These are phyloP conservation scores for Lolium rigidum DNA, from an alignment of 176 grass and related monocot genomes.

Conservation along the genomic window DNA sequence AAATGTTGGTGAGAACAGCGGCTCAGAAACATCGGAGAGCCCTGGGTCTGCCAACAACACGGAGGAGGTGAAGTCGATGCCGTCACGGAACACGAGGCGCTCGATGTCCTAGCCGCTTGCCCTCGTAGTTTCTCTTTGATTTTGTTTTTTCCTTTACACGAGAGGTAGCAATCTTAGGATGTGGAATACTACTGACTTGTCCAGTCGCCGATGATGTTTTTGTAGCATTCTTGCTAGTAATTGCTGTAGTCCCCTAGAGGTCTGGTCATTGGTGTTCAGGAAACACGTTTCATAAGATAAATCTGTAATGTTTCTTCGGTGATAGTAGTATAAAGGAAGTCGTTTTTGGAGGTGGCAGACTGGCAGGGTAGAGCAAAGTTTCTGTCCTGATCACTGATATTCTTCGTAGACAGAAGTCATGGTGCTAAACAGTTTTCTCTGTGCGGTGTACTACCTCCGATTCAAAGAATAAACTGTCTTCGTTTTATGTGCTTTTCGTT, in stretches of 20 bases:
- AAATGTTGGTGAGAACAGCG: slow-evolving; percentile 67
- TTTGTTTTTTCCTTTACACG: slow-evolving; percentile 12
- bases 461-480: no score
- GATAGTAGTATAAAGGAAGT: slow-evolving; percentile 26
- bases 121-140: slow-evolving; percentile 46
- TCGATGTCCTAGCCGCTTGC: slow-evolving; percentile 51
- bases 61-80: slow-evolving; percentile 72
- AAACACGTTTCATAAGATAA: slow-evolving; percentile 35
- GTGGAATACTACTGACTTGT: slow-evolving; percentile 29
- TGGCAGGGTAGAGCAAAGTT: slow-evolving; percentile 23
- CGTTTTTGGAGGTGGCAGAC: not conserved
- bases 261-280: slow-evolving; percentile 38
- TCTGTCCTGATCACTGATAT: not conserved
- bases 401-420: not conserved
- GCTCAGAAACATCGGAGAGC: slow-evolving; percentile 84
- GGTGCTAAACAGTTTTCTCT: no score
- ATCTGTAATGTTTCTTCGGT: slow-evolving; percentile 28
- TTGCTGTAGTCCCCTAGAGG: slow-evolving; percentile 7
- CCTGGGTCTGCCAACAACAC: slow-evolving; percentile 72
- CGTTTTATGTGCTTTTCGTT: no score
- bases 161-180: slow-evolving; percentile 47
- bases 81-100: slow-evolving; percentile 61
- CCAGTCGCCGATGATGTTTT: slow-evolving; percentile 25
- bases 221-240: slow-evolving; percentile 23
- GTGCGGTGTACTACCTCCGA: no score